These are phyloP conservation scores for Obelidium mucronatum DNA, from an alignment of 192 early-diverging fungal species.

Conservation along the genomic window DNA sequence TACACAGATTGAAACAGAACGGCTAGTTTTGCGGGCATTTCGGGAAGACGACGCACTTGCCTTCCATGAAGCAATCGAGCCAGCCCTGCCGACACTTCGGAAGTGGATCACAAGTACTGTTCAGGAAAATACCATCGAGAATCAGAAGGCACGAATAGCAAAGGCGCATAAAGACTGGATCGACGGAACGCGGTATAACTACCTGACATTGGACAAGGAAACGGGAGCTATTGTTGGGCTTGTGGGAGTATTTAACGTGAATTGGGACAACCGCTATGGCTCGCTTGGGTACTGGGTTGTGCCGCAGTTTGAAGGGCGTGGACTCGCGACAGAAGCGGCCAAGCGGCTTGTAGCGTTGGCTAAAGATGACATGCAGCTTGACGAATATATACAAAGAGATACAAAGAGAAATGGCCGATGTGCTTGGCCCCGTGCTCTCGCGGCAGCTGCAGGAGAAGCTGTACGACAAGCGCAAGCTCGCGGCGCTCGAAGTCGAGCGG, in stretches of 20 bases:
- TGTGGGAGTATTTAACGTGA: background rate
- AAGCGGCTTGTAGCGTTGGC: background rate
- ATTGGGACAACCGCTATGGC: background rate
- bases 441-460: slow-evolving; percentile 70
- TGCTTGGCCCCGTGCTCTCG: slow-evolving; percentile 3
- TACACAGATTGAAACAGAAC: background rate
- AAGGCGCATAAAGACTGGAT: background rate
- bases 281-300: background rate
- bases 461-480: slow-evolving; percentile 94
- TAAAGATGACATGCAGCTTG: background rate
- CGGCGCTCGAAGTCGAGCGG: slow-evolving; percentile 91
- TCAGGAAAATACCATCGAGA: background rate
- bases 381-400: background rate
- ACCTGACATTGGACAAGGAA: background rate
- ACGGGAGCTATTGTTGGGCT: background rate
- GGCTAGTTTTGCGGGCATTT: background rate
- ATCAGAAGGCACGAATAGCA: background rate
- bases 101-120: background rate
- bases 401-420: background rate
- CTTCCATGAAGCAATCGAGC: background rate
- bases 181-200: background rate
- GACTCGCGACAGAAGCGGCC: background rate
- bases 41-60: background rate
- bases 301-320: background rate
- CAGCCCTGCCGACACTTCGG: background rate